Percentiles rank a stretch among this genome's conserved stretches.
These are phyloP conservation scores for Yamadazyma triangularis DNA, from an alignment of 1,139 yeast genomes.

Conservation along the genomic window DNA sequence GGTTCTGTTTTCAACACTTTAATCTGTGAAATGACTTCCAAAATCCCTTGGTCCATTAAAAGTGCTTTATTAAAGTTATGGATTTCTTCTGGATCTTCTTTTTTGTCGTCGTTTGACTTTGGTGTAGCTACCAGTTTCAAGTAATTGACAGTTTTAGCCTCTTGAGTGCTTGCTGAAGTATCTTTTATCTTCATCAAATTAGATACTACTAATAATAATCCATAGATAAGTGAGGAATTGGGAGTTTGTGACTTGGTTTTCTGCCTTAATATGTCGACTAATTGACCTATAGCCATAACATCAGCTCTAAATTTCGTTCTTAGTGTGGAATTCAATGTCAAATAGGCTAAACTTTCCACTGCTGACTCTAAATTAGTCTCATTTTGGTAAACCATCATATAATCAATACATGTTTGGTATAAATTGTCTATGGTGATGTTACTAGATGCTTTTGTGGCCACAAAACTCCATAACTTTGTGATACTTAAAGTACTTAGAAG, in stretches of 20 bases:
- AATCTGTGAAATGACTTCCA: constrained; percentile 22
- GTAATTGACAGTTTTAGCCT: constrained; percentile 19
- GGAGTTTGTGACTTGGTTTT: constrained; percentile 4
- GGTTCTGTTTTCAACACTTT: constrained; percentile 15
- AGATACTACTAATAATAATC: constrained; percentile 31
- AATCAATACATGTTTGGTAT: constrained; percentile 14
- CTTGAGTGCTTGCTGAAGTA: constrained; percentile 8
- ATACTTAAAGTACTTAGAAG: constrained; percentile 30
- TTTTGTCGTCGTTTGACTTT: constrained; percentile 13
- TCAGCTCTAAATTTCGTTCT: constrained; percentile 30
- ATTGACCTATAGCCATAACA: constrained; percentile 21
- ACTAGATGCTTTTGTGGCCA: constrained; percentile 19
- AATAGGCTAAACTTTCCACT: constrained; percentile 46
- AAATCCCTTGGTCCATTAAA: constrained; percentile 21
- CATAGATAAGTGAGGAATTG: constrained; percentile 22
- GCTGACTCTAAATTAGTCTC: no score
- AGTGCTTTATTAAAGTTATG: constrained; percentile 28
- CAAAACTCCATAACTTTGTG: constrained; percentile 42
- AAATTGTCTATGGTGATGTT: constrained; percentile 17
- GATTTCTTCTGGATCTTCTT: constrained; percentile 23
- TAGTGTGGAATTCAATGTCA: constrained; percentile 33
- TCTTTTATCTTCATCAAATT: constrained; percentile 32
- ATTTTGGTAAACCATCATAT: no score
- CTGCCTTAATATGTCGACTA: constrained; percentile 10
- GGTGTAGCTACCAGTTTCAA: constrained; percentile 34